Base-by-base conservation (phyloP, 805 yeast species). In the Tetrapisispora namnaoensis region DNA sequence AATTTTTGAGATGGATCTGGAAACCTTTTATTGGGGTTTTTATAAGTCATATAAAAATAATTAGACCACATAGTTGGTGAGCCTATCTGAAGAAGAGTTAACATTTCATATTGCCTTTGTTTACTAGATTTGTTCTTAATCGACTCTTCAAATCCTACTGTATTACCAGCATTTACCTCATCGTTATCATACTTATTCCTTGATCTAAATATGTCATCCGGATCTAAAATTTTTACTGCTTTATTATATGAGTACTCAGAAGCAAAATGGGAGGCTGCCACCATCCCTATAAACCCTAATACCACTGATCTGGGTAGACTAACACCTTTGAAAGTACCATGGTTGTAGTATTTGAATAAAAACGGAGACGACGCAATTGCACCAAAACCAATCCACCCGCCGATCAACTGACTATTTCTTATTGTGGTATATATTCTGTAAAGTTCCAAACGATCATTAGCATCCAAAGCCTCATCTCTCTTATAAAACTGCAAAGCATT, bases 1-100 rank as follows among this genome's bases (percentile, higher is more conserved):
- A 70, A 61, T 53, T 65, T 55, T 0, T 58, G 56, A 55, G 73
- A 66, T 6, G 89, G 89, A 56, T 82, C 83, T 48, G 75, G 75
- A 54, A 82, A 63, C 37, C 76, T 68, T 44, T 70, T 70, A 20
- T 70, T 71, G 0, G 82, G 79, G 54, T 82, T 76, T 17, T 70
- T 69, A 37, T 72, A 67, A 0, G 85, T 74, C 50, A 70, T 62
- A 44, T 70, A 66, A 60, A 76, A 82, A 60, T 83, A 83, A 22
- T 71, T 56, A 38, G 75, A 67, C 80, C 80, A 77, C 57, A 60
- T 66, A 1, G 70, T 56, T 5, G 73, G 60, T 40, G 66, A 63
- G 0, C 63, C 65, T 11, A 64, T 62, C 28, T 60, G 58, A 18
- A 71, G 50, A 21, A 69, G 48, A 14, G 57, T 49, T 55, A 69